phyloP scores from a whole-genome alignment of 306 rosid genomes.

The Hippophae gyantsensis region DNA sequence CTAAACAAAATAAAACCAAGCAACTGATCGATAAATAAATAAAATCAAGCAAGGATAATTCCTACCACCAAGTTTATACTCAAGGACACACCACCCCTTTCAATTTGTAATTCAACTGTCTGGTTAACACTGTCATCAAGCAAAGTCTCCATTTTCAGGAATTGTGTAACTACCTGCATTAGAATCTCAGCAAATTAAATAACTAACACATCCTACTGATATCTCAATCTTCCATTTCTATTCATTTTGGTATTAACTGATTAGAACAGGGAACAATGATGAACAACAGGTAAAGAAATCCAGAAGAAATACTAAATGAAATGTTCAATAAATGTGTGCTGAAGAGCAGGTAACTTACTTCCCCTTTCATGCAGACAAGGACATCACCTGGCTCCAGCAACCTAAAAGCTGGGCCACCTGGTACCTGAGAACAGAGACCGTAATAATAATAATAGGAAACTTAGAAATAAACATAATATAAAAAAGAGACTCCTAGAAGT shows the following conservation, averaged over 20 bases:
- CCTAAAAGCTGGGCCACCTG: conserved; percentile 84
- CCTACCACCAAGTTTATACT: conserved; percentile 66
- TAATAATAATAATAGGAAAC: conserved; percentile 15
- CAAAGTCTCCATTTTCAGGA: conserved; percentile 78
- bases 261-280: too few relatives aligned
- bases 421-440: conserved; percentile 59
- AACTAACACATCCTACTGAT: not conserved
- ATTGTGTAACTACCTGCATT: conserved; percentile 82
- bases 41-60: conserved; percentile 15
- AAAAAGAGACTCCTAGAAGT: not conserved
- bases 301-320: too few relatives aligned
- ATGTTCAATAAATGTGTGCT: too few relatives aligned
- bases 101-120: conserved; percentile 66
- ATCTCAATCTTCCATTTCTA: too few relatives aligned
- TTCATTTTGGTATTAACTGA: too few relatives aligned
- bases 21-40: not conserved
- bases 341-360: conserved; percentile 47
- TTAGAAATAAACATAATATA: conserved; percentile 7
- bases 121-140: conserved; percentile 80
- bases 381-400: conserved; percentile 92
- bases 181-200: conserved; percentile 13
- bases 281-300: too few relatives aligned
- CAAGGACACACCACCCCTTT: conserved; percentile 67
- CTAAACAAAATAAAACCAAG: not conserved
- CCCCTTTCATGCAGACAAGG: conserved; percentile 85